phyloP scores from a whole-genome alignment of 371 early-diverging fungal species.

The Mucor irregularis region DNA sequence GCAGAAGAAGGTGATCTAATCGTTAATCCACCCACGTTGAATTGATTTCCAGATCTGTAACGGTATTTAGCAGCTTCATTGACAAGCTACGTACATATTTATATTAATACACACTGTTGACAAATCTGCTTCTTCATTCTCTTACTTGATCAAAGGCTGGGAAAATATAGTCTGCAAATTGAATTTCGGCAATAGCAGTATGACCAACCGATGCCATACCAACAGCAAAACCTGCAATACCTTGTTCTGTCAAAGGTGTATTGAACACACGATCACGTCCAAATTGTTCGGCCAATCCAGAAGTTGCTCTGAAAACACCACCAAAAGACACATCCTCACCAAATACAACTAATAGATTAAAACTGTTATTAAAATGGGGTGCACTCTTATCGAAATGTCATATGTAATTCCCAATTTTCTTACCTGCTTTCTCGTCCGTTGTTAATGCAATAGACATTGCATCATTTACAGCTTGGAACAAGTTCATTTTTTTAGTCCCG shows the following conservation, averaged over 20 bases:
- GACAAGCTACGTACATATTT: constrained; percentile 71
- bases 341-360: constrained; percentile 72
- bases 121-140: background rate
- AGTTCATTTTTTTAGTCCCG: constrained; percentile 89
- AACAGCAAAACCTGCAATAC: constrained; percentile 97
- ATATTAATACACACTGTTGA: too few species aligned
- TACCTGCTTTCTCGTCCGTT: constrained; percentile 87
- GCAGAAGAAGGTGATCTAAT: constrained; percentile 93
- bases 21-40: constrained; percentile 91
- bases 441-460: constrained; percentile 88
- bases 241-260: constrained; percentile 96
- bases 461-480: constrained; percentile 94
- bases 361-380: background rate
- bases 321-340: constrained; percentile 99
- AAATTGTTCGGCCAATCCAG: constrained; percentile 90
- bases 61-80: constrained; percentile 98
- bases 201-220: constrained; percentile 96
- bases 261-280: constrained; percentile 95
- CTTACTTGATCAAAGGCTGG: constrained; percentile 97
- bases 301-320: constrained; percentile 96
- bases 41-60: constrained; percentile 93
- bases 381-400: background rate
- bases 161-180: constrained; percentile 98
- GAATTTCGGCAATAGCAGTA: constrained; percentile 98
- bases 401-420: too few species aligned